Evolutionary conservation across 2,329 filamentous ascomycete genomes (phyloP), one percentile per base, ranked within the genome.

Genomic region (Pestalotiopsis sp.): DNA sequence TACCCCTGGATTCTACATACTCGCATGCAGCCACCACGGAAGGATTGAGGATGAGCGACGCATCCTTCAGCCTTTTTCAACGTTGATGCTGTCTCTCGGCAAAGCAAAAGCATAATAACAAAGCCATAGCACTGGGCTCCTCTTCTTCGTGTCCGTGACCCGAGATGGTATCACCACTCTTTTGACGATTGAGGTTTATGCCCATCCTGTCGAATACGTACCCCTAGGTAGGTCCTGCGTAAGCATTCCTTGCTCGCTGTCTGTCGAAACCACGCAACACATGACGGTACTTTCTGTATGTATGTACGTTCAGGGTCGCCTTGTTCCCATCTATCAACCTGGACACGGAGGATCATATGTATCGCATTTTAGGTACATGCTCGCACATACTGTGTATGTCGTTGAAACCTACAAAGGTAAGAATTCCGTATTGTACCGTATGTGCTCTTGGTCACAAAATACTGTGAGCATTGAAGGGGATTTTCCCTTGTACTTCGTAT

Each of bases 1-100:
- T 64, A 64, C 61, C 61, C 61, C 61, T 64, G 39, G 39, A 64
- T 45, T 64, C 38, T 45, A 64, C 61, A 64, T 36, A 27, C 23
- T 64, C 20, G 20, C 27, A 62, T 64, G 61, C 61, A 64, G 61
- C 61, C 61, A 64, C 61, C 38, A 45, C 57, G 57, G 57, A 36
- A 59, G 57, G 57, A 59, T 59, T 59, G 20, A 59, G 57, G 57
- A 36, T 27, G 23, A n/a, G 45, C 9, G 14, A n/a, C 45, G 45
- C 45, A 52, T 52, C 45, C 45, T 52, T 52, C 20, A 36, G 31
- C 31, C 9, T 49, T n/a, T 49, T n/a, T 20, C 45, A 52, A 52
- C 20, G 7, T 52, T 52, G 5, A 52, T 52, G 45, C 45, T 52
- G 45, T 52, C 45, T 52, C 45, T 52, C 14, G 45, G 45, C 45